Conservation (phyloP, 139 green algal genomes). For the Coelastrella sp. region DNA sequence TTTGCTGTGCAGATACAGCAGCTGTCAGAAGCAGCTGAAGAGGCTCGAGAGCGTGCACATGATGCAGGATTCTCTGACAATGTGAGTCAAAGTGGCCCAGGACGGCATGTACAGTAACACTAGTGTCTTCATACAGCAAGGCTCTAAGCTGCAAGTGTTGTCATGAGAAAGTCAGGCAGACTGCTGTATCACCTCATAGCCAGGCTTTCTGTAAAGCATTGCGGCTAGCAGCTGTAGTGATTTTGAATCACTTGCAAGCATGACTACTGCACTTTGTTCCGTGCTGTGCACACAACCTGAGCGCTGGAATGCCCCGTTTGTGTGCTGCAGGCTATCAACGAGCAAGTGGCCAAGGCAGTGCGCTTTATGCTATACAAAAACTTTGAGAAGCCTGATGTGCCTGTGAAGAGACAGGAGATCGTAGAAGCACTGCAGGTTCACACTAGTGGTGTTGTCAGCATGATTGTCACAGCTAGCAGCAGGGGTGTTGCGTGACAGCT, state of each 20-base stretch:
- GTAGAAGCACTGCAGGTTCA: not conserved
- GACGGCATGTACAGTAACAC: not conserved
- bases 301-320: too few relatives aligned
- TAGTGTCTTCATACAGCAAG: too few relatives aligned
- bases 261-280: too few relatives aligned
- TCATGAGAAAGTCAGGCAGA: too few relatives aligned
- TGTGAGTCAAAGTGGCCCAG: not conserved
- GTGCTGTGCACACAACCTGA: too few relatives aligned
- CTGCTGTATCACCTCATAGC: too few relatives aligned
- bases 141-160: too few relatives aligned
- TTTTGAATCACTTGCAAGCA: too few relatives aligned
- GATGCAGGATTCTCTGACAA: not conserved
- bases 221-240: too few relatives aligned
- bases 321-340: conserved; percentile 19
- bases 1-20: not conserved
- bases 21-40: not conserved
- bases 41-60: not conserved
- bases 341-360: conserved; percentile 26
- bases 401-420: conserved; percentile 42
- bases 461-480: not conserved
- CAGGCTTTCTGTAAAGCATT: too few relatives aligned
- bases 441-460: too few relatives aligned
- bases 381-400: conserved; percentile 42
- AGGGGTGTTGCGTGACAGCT: too few relatives aligned
- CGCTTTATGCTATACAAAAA: conserved; percentile 45